These are phyloP conservation scores for Trichoderma lentiforme DNA, from an alignment of 2,329 filamentous ascomycete genomes.

Conservation along the genomic window DNA sequence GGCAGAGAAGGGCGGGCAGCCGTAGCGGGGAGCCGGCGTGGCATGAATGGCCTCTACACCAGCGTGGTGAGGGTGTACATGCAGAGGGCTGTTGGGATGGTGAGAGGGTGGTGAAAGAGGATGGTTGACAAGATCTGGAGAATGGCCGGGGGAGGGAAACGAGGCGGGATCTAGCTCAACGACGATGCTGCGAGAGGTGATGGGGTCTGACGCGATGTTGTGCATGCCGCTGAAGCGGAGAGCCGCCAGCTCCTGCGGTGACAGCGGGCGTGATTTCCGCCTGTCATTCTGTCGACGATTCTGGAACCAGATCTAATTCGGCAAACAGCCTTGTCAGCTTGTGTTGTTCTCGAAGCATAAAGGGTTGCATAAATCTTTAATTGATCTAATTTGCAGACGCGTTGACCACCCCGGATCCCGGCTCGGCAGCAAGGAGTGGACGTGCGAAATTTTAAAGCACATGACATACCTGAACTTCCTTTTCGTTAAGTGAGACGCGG, in stretches of 20 bases:
- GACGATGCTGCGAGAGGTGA: constrained; percentile 28
- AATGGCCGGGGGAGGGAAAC: constrained; percentile 30
- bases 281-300: constrained; percentile 91
- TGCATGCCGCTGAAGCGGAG: constrained; percentile 55
- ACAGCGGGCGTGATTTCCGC: constrained; percentile 79
- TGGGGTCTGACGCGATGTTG: constrained; percentile 47
- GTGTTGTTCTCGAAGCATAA: neutral
- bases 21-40: constrained; percentile 24
- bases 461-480: constrained; percentile 83
- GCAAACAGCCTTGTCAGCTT: constrained; percentile 11
- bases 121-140: constrained; percentile 25
- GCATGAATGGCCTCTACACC: constrained; percentile 26
- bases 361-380: constrained; percentile 13
- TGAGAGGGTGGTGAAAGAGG: constrained; percentile 25
- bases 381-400: constrained; percentile 3
- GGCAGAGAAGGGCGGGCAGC: neutral
- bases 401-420: constrained; percentile 6
- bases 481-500: constrained; percentile 85
- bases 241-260: constrained; percentile 70
- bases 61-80: constrained; percentile 22
- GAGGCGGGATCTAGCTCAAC: constrained; percentile 26
- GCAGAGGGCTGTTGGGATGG: constrained; percentile 28
- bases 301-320: constrained; percentile 87
- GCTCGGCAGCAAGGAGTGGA: neutral
- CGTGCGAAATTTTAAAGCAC: neutral